Evolutionary conservation across 768 basidiomycete genomes (phyloP).

Genomic region (Trametes cingulata): DNA sequence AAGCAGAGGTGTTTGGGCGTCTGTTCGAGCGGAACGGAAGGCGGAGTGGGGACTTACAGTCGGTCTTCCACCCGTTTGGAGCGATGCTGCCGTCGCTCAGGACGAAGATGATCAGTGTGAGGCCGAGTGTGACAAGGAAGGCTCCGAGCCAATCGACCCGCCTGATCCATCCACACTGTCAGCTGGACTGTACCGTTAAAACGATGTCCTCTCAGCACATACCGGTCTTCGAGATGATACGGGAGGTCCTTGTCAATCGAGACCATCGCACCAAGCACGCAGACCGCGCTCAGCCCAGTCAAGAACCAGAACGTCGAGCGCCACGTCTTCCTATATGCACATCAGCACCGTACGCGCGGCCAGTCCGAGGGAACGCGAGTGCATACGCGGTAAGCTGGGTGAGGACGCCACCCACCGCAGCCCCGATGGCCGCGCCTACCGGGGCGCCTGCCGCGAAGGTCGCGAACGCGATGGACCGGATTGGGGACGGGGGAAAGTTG

Average conservation of each 20-base stretch:
- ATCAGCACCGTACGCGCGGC: neutral
- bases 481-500: conserved; percentile 65
- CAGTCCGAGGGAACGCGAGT: neutral
- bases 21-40: conserved; percentile 24
- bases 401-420: conserved; percentile 68
- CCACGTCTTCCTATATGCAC: conserved; percentile 49
- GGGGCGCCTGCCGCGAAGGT: conserved; percentile 86
- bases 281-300: conserved; percentile 54
- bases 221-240: conserved; percentile 30
- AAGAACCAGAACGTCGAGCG: conserved; percentile 64
- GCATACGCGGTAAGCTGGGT: conserved; percentile 51
- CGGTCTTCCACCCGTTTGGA: conserved; percentile 58
- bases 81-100: conserved; percentile 68
- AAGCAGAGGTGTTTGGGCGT: neutral
- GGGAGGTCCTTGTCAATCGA: conserved; percentile 60
- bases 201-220: neutral
- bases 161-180: conserved; percentile 9
- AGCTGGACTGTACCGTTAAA: neutral
- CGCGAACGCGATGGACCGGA: conserved; percentile 77
- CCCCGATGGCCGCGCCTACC: conserved; percentile 73
- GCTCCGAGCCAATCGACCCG: conserved; percentile 82
- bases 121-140: conserved; percentile 58
- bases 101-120: conserved; percentile 72
- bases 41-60: conserved; percentile 40
- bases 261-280: conserved; percentile 53